Evolutionary conservation across 306 rosid species (phyloP), one percentile per base, ranked within the genome.

Genomic region (Quercus wislizeni): DNA sequence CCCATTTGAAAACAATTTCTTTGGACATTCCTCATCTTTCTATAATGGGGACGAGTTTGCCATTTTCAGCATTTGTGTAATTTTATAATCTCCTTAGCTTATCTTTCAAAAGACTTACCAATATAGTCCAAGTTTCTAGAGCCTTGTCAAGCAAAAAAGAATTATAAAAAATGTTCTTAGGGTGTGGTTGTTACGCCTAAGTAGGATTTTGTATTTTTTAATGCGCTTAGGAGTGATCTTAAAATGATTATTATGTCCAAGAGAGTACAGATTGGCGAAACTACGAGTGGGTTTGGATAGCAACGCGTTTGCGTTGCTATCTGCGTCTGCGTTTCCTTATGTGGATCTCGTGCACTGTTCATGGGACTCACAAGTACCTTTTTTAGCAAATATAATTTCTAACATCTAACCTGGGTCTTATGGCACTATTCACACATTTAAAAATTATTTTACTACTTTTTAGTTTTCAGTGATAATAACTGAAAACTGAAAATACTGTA

Each of bases 131-230:
- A 55, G 80, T 14, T 63, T 81, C 76, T 30, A 38, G 30, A 54
- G 68, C 11, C 25, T 35, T 55, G 43, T 30, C 46, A 69, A 38
- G 59, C 67, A 27, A 76, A 55, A 55, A 31, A 74, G 43, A 18
- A 27, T 27, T 49, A 11, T 55, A 27, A 56, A 14, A 18, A 51
- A 65, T n/a, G 19, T 27, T 55, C 31, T 70, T 55, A 63, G 71
- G 64, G 2, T 35, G 23, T 62, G 70, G 76, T 43, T 58, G 73
- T 69, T 79, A 23, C 77, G 76, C 82, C 78, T 69, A 83, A 63
- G 71, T 31, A 18, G 43, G 64, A 71, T 19, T 41, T 79, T 51
- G 78, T n/a, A 3, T 54, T 85, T 65, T 31, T 74, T 46, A 56
- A 23, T 2, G 69, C 41, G 31, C 52, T 52, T 49, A 25, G 21